These are phyloP conservation scores for Suillus tomentosus DNA, from an alignment of 768 basidiomycete species.

Conservation along the genomic window DNA sequence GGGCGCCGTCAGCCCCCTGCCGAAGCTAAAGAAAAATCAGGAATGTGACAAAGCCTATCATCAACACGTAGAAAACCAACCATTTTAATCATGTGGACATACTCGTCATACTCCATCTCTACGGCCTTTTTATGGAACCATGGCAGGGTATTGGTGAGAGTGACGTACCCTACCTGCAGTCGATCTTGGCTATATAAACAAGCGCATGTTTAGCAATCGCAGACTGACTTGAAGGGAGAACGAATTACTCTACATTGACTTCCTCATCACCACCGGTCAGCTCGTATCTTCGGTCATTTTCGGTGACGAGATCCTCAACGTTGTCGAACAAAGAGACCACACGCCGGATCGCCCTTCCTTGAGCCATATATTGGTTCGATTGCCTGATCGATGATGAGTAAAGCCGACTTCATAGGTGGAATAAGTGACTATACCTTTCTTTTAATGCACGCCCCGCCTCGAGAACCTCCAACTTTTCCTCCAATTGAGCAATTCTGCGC, in stretches of 20 bases:
- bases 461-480: too few relatives aligned
- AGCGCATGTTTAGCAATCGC: too few relatives aligned
- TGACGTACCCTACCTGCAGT: not conserved
- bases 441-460: not conserved
- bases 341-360: not conserved
- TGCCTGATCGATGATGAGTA: not conserved
- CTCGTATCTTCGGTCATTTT: not conserved
- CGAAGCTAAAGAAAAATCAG: not conserved
- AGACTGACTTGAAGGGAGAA: too few relatives aligned
- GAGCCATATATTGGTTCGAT: not conserved
- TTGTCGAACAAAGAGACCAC: not conserved
- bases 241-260: not conserved
- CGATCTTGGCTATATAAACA: not conserved
- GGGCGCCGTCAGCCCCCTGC: not conserved
- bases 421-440: not conserved
- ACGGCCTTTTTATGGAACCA: not conserved
- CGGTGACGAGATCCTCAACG: not conserved
- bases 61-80: not conserved
- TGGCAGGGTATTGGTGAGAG: not conserved
- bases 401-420: not conserved
- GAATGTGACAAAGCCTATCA: too few relatives aligned
- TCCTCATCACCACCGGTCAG: not conserved
- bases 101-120: not conserved
- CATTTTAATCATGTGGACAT: not conserved
- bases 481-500: too few relatives aligned